Evolutionary conservation across 2,329 filamentous ascomycete species (phyloP).

Genomic region (Claviceps fusiformis): DNA sequence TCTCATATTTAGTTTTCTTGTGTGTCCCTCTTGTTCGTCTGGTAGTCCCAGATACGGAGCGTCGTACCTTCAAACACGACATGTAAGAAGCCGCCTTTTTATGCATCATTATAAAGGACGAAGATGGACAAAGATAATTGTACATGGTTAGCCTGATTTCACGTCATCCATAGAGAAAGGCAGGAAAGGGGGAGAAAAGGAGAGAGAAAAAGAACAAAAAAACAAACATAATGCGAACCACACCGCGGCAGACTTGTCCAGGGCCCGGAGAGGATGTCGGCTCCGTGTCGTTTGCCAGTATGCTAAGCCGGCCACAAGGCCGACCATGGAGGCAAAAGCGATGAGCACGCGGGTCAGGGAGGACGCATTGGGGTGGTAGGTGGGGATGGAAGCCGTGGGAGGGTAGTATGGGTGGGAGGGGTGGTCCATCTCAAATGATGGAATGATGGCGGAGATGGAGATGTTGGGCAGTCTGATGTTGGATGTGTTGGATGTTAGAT

Average conservation of each 20-base stretch:
- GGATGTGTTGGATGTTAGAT: no score
- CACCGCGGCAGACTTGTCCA: conserved; percentile 29
- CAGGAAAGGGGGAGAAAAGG: neutral
- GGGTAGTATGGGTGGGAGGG: conserved; percentile 38
- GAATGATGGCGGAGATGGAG: no score
- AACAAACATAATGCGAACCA: conserved; percentile 44
- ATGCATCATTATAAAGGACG: neutral
- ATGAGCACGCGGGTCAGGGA: conserved; percentile 25
- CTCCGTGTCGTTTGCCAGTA: conserved; percentile 12
- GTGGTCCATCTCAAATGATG: neutral
- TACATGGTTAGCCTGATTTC: neutral
- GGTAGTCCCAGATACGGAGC: neutral
- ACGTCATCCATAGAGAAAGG: neutral
- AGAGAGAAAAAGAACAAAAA: neutral
- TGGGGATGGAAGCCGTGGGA: conserved; percentile 25
- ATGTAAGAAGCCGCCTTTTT: conserved; percentile 55
- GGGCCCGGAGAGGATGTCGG: conserved; percentile 10
- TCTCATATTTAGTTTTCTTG: neutral
- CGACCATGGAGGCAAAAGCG: conserved; percentile 21
- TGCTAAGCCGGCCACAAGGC: conserved; percentile 20
- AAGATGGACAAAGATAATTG: neutral
- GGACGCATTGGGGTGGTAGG: conserved; percentile 31
- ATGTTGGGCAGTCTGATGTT: no score
- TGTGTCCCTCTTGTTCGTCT: neutral
- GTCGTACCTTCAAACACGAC: conserved; percentile 62